Evolutionary conservation across 1,284 basidiomycete genomes (phyloP).

Genomic region (Cutaneotrichosporon curvatum): DNA sequence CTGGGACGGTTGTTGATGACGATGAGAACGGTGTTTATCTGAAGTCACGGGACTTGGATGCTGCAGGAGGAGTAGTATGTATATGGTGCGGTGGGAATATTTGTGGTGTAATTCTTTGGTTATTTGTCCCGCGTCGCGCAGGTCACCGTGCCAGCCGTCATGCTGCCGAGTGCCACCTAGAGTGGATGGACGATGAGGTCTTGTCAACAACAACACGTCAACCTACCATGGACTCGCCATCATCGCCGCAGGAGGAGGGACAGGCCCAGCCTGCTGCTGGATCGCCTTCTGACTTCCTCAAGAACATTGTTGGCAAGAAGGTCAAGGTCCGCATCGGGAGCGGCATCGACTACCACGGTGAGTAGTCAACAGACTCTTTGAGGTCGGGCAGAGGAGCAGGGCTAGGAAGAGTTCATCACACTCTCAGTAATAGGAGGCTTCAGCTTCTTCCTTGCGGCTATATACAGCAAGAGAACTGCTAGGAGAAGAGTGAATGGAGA

Average conservation of each 20-base stretch:
- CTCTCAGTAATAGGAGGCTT: no score
- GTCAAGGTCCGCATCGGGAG: conserved; percentile 92
- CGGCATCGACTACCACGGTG: conserved; percentile 92
- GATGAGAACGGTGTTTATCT: background rate
- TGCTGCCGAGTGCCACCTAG: no score
- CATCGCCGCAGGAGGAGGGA: conserved; percentile 20
- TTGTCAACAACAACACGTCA: no score
- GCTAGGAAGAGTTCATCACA: no score
- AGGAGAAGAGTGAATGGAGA: no score
- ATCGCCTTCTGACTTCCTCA: conserved; percentile 82
- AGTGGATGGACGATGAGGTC: no score
- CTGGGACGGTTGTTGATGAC: background rate
- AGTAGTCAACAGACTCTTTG: conserved; percentile 32
- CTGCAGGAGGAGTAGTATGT: background rate
- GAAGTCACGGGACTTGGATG: background rate
- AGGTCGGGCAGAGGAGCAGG: no score
- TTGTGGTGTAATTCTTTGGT: no score
- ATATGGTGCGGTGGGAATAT: background rate
- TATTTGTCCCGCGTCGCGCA: no score
- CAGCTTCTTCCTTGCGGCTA: no score
- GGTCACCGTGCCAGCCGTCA: no score
- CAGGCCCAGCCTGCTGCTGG: conserved; percentile 48
- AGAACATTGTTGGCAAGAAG: conserved; percentile 88
- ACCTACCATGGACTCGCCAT: conserved; percentile 28
- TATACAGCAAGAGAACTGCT: no score